Conservation (phyloP, 1,139 yeast species). For the Scheffersomyces segobiensis region DNA sequence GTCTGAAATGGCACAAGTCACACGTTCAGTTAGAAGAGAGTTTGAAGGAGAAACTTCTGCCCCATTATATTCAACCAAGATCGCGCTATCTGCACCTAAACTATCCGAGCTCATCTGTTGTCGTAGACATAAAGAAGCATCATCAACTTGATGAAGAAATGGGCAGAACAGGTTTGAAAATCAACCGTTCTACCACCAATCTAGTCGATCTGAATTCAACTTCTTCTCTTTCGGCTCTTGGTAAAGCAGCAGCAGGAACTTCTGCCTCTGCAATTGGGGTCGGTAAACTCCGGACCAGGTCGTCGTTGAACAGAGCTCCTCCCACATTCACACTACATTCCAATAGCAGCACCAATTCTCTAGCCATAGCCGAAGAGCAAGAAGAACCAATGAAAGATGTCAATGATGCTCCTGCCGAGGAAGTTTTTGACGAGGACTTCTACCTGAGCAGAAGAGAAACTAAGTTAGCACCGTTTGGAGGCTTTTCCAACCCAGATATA, state of each 20-base stretch:
- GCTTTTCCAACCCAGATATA: constrained; percentile 61
- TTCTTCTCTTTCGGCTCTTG: constrained; percentile 2
- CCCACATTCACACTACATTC: constrained; percentile 26
- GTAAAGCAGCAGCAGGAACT: neutral
- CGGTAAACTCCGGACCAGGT: constrained; percentile 12
- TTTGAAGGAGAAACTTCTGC: constrained; percentile 21
- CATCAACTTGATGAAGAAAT: constrained; percentile 23
- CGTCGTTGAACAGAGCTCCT: constrained; percentile 19
- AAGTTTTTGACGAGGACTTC: constrained; percentile 17
- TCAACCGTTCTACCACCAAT: constrained; percentile 38
- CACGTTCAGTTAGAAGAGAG: constrained; percentile 13
- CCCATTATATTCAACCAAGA: constrained; percentile 50
- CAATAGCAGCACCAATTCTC: constrained; percentile 32
- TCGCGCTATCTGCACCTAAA: constrained; percentile 26
- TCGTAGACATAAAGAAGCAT: constrained; percentile 36
- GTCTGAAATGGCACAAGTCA: constrained; percentile 12
- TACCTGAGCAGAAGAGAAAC: constrained; percentile 30
- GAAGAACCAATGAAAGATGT: constrained; percentile 19
- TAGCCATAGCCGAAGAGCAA: constrained; percentile 32
- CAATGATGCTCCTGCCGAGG: neutral
- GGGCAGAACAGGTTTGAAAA: constrained; percentile 43
- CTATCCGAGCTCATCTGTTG: constrained; percentile 30
- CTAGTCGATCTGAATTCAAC: constrained; percentile 15
- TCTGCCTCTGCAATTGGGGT: constrained; percentile 2
- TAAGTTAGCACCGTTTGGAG: constrained; percentile 71